A percentile compares a stretch with the other conserved stretches of the same genome.
Conservation (phyloP, 163 green algal species). For the Scenedesmus sp. region DNA sequence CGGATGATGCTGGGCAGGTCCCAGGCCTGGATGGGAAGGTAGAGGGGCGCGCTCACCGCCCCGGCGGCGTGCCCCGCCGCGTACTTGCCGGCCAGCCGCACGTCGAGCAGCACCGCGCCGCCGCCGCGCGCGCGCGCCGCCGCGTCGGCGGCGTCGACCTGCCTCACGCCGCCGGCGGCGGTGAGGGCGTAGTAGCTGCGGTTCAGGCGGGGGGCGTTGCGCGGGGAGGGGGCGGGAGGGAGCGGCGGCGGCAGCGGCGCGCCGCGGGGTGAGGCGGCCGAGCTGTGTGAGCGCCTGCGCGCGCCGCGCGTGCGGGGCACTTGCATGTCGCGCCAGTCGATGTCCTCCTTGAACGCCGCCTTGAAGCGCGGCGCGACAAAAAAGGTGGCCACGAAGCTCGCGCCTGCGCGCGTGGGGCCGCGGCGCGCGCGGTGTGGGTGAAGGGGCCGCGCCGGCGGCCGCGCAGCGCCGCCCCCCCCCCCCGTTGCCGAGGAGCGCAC, state of each 20-base stretch:
- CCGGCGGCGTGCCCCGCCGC: slow-evolving; percentile 11
- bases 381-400: slow-evolving; percentile 41
- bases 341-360: slow-evolving; percentile 53
- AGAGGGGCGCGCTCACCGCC: slow-evolving; percentile 49
- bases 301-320: slow-evolving; percentile 18
- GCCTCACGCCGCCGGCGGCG: slow-evolving; percentile 35
- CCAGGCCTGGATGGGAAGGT: slow-evolving; percentile 57
- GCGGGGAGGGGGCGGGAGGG: too few species aligned
- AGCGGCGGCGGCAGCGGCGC: too few species aligned
- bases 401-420: neutral
- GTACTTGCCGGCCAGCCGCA: slow-evolving; percentile 51
- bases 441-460: too few species aligned
- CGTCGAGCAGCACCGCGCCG: slow-evolving; percentile 53
- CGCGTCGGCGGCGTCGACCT: slow-evolving; percentile 45
- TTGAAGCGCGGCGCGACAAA: slow-evolving; percentile 50
- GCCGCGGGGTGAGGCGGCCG: neutral
- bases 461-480: too few species aligned
- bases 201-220: too few species aligned
- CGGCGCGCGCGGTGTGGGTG: too few species aligned
- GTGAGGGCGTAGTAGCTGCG: too few species aligned
- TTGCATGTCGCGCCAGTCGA: slow-evolving; percentile 56
- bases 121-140: neutral
- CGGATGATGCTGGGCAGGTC: slow-evolving; percentile 47
- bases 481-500: too few species aligned
- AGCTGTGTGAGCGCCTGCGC: neutral